Percentiles rank a stretch among this genome's conserved stretches.
Conservation (phyloP, 1,139 yeast species). For the Saccharomycopsis phalli region DNA sequence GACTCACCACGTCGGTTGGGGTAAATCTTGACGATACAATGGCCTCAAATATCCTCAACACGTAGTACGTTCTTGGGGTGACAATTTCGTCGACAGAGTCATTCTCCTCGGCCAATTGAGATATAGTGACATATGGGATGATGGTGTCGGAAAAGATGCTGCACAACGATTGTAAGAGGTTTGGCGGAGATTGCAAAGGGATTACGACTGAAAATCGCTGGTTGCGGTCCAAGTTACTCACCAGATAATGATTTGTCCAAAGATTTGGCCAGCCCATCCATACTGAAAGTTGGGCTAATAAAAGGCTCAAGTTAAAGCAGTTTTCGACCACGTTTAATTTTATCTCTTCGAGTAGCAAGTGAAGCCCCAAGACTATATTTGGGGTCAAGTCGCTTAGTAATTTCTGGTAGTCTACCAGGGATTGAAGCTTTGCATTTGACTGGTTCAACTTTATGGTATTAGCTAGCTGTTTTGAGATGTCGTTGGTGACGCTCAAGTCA, state of each 20-base stretch:
- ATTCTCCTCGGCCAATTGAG: conserved; percentile 59
- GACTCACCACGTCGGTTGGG: conserved; percentile 45
- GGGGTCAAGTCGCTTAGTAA: conserved; percentile 7
- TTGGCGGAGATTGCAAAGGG: conserved; percentile 44
- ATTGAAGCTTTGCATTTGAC: conserved; percentile 15
- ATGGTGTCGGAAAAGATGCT: conserved; percentile 40
- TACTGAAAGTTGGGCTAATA: conserved; percentile 52
- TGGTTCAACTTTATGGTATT: conserved; percentile 4
- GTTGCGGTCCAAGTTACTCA: neutral
- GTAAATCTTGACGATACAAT: conserved; percentile 47
- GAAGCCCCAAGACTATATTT: conserved; percentile 60
- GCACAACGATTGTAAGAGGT: conserved; percentile 43
- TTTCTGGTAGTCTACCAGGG: conserved; percentile 22
- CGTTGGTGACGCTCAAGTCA: conserved; percentile 18
- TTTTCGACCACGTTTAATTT: conserved; percentile 45
- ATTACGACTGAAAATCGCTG: conserved; percentile 24
- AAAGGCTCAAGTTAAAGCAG: conserved; percentile 32
- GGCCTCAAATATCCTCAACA: conserved; percentile 53
- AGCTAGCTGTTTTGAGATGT: conserved; percentile 20
- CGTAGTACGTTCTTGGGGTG: conserved; percentile 56
- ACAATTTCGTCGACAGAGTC: conserved; percentile 49
- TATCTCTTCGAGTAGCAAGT: conserved; percentile 68
- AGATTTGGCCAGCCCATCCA: conserved; percentile 71
- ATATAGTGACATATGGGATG: conserved; percentile 53
- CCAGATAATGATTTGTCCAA: conserved; percentile 54